Base-by-base conservation (phyloP, 2,329 filamentous ascomycete genomes). In the Hawksworthiomyces lignivorus region DNA sequence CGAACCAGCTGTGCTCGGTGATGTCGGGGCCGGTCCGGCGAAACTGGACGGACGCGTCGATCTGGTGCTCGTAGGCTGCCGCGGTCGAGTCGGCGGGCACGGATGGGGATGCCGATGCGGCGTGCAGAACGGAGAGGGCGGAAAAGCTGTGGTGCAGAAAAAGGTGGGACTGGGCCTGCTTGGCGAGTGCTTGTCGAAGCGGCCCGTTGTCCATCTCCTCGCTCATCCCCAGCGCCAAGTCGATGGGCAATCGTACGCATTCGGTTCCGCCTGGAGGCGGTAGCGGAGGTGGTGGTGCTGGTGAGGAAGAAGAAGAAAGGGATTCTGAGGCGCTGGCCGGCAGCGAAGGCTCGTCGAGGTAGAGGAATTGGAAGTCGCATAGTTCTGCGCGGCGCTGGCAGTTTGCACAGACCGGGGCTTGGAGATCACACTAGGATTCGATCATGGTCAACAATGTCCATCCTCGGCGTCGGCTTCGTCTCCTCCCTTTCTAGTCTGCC, bases 1-100 rank as follows among this genome's bases (percentile, higher is more conserved):
- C 46, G 9, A 54, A 40, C 53, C 83, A 87, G 47, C 24, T 26
- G 26, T 82, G 75, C 33, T 80, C 81, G 54, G 85, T 82, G 36
- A 80, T 58, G 3, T 67, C 62, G 5, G 73, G 68, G 50, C 78
- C 67, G 8, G 79, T 77, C 32, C 69, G 70, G 17, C 73, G 67
- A 56, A 87, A 87, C 4, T 85, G 64, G 1, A 41, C 26, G 7
- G 54, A 56, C 7, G 53, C 53, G 22, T 44, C 46, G 19, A 56
- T 51, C 34, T 54, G 48, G 28, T 55, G 39, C 19, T 48, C 18
- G 71, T 49, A 41, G 50, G 36, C 36, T 12, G 27, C 28, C 18
- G 20, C 22, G 17, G 17, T 4, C 36, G 36, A 15, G 53, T 32
- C 43, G 28, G 35, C 36, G 26, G 39, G 31, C n/a, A n/a, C n/a